Percentiles rank a stretch among this genome's conserved stretches.
These are phyloP conservation scores for Xylaria sp. DNA, from an alignment of 2,329 filamentous ascomycete genomes.

Conservation along the genomic window DNA sequence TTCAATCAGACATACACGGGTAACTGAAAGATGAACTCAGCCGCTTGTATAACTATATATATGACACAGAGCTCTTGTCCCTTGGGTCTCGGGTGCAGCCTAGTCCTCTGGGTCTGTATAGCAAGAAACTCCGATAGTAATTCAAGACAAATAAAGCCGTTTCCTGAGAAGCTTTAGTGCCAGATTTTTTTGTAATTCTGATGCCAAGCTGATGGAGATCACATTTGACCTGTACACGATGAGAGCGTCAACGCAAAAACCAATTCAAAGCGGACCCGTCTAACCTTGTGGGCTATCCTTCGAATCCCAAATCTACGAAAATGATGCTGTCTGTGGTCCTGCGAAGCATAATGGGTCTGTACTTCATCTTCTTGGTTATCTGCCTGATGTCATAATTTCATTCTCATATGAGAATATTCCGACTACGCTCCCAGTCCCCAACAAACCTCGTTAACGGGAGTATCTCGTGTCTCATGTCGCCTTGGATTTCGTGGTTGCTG, in stretches of 20 bases:
- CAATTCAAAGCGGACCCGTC: slow-evolving; percentile 55
- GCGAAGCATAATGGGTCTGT: slow-evolving; percentile 45
- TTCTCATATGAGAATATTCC: slow-evolving; percentile 43
- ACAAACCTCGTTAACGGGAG: slow-evolving; percentile 24
- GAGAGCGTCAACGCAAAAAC: slow-evolving; percentile 67
- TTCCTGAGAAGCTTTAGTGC: slow-evolving; percentile 54
- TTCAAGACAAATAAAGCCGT: slow-evolving; percentile 65
- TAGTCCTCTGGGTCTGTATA: too few species aligned
- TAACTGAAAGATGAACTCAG: too few species aligned
- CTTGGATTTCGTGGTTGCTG: slow-evolving; percentile 43
- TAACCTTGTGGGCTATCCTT: slow-evolving; percentile 49
- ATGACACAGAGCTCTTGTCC: too few species aligned
- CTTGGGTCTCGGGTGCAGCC: too few species aligned
- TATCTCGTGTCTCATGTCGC: slow-evolving; percentile 32
- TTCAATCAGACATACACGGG: too few species aligned
- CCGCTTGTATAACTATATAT: too few species aligned
- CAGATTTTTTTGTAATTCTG: slow-evolving; percentile 62
- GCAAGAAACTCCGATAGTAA: slow-evolving; percentile 67
- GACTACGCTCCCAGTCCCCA: slow-evolving; percentile 38
- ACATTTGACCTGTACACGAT: slow-evolving; percentile 64
- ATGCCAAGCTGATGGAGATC: slow-evolving; percentile 60
- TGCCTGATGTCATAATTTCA: slow-evolving; percentile 43
- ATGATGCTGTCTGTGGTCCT: slow-evolving; percentile 44
- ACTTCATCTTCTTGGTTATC: slow-evolving; percentile 45
- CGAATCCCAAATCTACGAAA: slow-evolving; percentile 50